Base-by-base conservation (phyloP, 495 filamentous ascomycete genomes). In the Parathielavia appendiculata region DNA sequence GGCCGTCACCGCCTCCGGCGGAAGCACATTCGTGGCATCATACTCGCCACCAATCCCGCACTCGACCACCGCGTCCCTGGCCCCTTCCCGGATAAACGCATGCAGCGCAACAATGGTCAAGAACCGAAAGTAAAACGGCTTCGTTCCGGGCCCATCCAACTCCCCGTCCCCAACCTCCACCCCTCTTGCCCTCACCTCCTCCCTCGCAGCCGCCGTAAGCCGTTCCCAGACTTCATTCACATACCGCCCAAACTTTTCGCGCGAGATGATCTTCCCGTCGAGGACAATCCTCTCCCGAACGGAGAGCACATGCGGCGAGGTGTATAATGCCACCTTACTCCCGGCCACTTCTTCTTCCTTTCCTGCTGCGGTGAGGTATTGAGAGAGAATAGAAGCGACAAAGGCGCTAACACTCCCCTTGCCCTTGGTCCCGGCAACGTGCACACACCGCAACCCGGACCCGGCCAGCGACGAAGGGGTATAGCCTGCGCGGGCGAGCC, bases 401-500 rank as follows among this genome's bases (percentile, higher is more conserved):
- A 78, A 75, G 5, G 79, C 74, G 46, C 75, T 75, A 0, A 79
- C 76, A 26, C 77, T 80, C 6, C 83, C 83, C 57, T 86, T 86
- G 6, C 83, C 83, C 51, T 84, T 86, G 7, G 83, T 85, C 9
- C 83, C 83, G 10, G 83, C 79, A 11, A 86, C 74, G 65, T 86
- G 83, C 55, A 86, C 71, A 79, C 68, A 74, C 12, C 59, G 62
- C 16, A 78, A 65, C 0, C 60, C 54, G 1, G 57, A 17, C 3
- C 44, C 46, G 17, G 65, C 59, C 40, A 81, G 69, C 41, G 71
- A 64, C 1, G 56, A 19, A 1, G 67, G 66, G n/a, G 65, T 52
- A 70, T 95, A 88, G 26, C 91, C 91, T 43, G 90, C 85, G 55
- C 84, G 84, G 38, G 74, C 71, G 53, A 87, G 81, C 87, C 87